Evolutionary conservation across 1,284 basidiomycete genomes (phyloP).

Genomic region (Leccinum solheimii): DNA sequence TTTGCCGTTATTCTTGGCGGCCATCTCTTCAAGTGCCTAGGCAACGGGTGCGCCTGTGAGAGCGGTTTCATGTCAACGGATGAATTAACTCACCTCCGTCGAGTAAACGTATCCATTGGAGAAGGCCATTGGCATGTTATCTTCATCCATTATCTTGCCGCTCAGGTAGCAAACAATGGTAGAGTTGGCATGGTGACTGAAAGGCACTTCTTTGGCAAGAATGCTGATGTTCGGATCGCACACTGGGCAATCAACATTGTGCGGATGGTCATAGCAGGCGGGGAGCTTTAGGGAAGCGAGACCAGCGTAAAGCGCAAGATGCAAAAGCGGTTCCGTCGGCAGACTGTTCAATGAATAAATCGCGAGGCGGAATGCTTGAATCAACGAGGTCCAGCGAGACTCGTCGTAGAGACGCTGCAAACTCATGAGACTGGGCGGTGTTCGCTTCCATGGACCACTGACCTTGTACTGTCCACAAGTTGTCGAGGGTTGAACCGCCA

Average conservation of each 20-base stretch:
- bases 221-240: constrained; percentile 79
- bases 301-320: constrained; percentile 86
- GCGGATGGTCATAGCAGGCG: constrained; percentile 63
- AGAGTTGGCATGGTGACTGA: constrained; percentile 92
- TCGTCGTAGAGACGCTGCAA: constrained; percentile 78
- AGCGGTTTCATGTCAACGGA: background rate
- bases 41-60: constrained; percentile 12
- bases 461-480: constrained; percentile 68
- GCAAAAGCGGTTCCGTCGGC: constrained; percentile 82
- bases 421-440: constrained; percentile 15
- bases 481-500: constrained; percentile 71
- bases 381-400: constrained; percentile 73
- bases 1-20: constrained; percentile 66
- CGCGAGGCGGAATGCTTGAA: constrained; percentile 77
- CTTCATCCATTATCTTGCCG: constrained; percentile 92
- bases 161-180: constrained; percentile 91
- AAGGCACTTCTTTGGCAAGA: constrained; percentile 86
- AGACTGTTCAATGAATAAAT: constrained; percentile 85
- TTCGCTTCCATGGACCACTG: constrained; percentile 35
- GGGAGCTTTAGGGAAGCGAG: constrained; percentile 86
- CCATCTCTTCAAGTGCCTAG: constrained; percentile 84
- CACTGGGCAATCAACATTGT: constrained; percentile 89
- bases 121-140: constrained; percentile 91
- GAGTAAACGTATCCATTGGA: constrained; percentile 94
- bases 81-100: constrained; percentile 61